Evolutionary conservation across 176 grass and related monocot genomes (phyloP).

Genomic region (Oryza meyeriana): DNA sequence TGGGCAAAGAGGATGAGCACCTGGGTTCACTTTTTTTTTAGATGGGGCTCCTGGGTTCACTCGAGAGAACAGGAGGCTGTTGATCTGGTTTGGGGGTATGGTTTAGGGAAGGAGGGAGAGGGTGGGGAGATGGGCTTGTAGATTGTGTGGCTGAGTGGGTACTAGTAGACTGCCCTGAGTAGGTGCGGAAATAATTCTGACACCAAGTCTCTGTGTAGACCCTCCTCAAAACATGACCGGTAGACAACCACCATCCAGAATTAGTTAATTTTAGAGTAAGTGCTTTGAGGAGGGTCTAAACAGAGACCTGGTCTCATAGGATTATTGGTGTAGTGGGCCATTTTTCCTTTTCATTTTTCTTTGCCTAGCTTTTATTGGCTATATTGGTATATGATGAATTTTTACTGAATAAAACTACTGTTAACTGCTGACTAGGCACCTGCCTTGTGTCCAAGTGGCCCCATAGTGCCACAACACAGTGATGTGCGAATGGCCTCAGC

Average conservation of each 20-base stretch:
- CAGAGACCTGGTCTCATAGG: not conserved
- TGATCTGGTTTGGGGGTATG: not conserved
- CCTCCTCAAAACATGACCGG: not conserved
- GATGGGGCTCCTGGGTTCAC: not conserved
- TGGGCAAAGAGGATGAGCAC: not conserved
- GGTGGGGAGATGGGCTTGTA: not conserved
- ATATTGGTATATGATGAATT: not conserved
- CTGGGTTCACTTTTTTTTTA: not conserved
- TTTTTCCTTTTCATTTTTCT: not conserved
- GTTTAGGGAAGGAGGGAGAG: not conserved
- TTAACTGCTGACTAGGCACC: not conserved
- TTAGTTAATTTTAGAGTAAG: not conserved
- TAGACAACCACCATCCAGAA: not conserved
- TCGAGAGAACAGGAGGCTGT: not conserved
- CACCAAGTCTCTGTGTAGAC: not conserved
- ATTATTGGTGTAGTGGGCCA: not conserved
- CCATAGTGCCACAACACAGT: not conserved
- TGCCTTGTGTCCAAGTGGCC: not conserved
- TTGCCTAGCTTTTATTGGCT: not conserved
- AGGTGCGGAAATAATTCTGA: not conserved
- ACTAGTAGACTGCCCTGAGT: not conserved
- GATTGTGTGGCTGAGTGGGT: not conserved
- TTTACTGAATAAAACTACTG: not conserved
- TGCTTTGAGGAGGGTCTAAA: not conserved
- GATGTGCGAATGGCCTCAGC: not conserved